Base-by-base conservation (phyloP, 1,284 basidiomycete species). In the Singerocomus rubriflavus region DNA sequence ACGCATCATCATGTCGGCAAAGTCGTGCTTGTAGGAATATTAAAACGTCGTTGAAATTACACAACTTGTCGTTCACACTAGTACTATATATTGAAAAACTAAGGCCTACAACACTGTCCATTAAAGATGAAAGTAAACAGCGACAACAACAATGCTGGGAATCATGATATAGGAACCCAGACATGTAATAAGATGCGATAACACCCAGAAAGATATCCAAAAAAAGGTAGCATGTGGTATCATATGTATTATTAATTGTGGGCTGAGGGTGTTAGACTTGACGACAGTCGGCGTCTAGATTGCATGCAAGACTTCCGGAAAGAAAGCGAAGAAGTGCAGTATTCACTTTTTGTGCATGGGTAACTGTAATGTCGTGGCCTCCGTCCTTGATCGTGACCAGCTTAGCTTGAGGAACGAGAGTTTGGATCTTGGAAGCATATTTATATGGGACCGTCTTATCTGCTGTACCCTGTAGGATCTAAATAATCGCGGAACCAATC, bases 361-460 rank as follows among this genome's bases (percentile, higher is more conserved):
- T 83, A 30, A 82, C 60, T 0, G 80, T 82, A 48, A 89, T 58
- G 61, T 88, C 84, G 58, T 89, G 86, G 7, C 76, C 74, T 0
- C 77, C 86, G 32, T 75, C 80, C 16, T 78, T 71, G 36, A 89
- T 71, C 4, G 76, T 81, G 27, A 85, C 70, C 12, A 88, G 67
- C 48, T 75, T 71, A 7, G 82, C 71, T 25, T 70, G 63, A 14
- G 83, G 80, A 8, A 88, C 69, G 26, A 84, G 73, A 5, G 63
- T 60, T 42, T 76, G 71, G 35, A 88, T 83, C 50, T 73, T 70
- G 16, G 71, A 62, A 0, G 85, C 75, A 51, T 84, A 84, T 53
- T 76, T 77, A 53, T 82, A 82, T 2, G 79, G 76, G 5, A 89
- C 85, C 0, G 81, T 81, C 14, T 62, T 71, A 58, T 89, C 87